Evolutionary conservation across 352 stramenopile genomes (phyloP), one percentile per base, ranked within the genome.

Genomic region (Globisporangium uncinulatum): DNA sequence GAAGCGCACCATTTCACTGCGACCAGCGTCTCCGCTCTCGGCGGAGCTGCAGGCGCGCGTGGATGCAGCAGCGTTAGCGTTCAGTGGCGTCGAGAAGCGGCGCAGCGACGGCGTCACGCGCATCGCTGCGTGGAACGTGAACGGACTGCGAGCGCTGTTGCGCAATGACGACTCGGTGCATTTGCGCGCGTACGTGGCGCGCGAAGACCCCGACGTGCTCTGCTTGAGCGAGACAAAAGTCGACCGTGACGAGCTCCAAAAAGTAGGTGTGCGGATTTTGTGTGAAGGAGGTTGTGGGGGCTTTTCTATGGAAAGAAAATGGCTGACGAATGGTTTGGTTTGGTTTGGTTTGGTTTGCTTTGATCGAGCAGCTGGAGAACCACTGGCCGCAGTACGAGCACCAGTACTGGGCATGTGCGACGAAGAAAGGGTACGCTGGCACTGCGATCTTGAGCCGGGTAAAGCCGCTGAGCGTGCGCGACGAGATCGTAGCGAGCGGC

Each of bases 191-290:
- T 94, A 89, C 59, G 73, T 92, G 46, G 74, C 73, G 10, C 75
- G 89, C 56, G 84, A 94, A 59, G 72, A 92, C 62, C 80, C 84
- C 1, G 84, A 92, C 51, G 71, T 94, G 55, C 61, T 92, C 29
- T 94, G 84, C 57, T 63, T 94, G n/a, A 88, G 84, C 41, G 84
- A 94, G 70, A 94, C 79, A 42, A 94, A 94, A 68, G 92, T 94
- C 56, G 74, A 79, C 56, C 56, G 51, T 20, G 76, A 84, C 39
- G 79, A 91, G 69, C 69, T 92, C 13, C 70, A 81, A 44, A 86
- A 89, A 61, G 65, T 73, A 17, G 8, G 39, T 32, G 4, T 17
- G 11, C 14, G n/a, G 11, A 44, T 39, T 39, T 39, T 39, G 34
- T 39, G 34, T 39, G 34, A 39, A 39, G 34, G 34, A 39, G 34